These are phyloP conservation scores for Yamadazyma oceani DNA, from an alignment of 1,139 yeast genomes.

Conservation along the genomic window DNA sequence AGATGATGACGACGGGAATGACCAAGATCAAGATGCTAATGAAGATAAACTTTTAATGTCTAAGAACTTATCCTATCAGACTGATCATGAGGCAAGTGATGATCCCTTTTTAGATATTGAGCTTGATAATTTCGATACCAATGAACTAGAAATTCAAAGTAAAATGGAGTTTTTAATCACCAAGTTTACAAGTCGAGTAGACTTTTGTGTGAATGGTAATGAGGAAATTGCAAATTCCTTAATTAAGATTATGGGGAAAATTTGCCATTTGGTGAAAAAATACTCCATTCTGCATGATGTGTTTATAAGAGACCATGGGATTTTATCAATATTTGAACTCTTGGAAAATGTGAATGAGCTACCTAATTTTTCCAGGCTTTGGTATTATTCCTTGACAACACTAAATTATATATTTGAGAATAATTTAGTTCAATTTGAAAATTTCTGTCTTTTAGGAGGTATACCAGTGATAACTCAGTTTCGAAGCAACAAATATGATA, in stretches of 20 bases:
- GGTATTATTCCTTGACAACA: slow-evolving; percentile 42
- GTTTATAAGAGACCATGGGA: slow-evolving; percentile 50
- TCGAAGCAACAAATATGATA: slow-evolving; percentile 34
- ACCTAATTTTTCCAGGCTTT: slow-evolving; percentile 32
- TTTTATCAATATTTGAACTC: slow-evolving; percentile 48
- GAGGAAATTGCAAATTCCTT: slow-evolving; percentile 34
- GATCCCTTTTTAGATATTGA: slow-evolving; percentile 46
- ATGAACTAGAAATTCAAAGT: slow-evolving; percentile 43
- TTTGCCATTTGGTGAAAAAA: slow-evolving; percentile 42
- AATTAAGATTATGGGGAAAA: slow-evolving; percentile 40
- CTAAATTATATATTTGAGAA: slow-evolving; percentile 40
- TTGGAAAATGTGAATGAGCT: slow-evolving; percentile 40
- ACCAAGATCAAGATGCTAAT: not conserved
- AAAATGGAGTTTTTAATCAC: slow-evolving; percentile 43
- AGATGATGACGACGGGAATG: slow-evolving; percentile 17
- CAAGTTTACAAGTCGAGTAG: slow-evolving; percentile 36
- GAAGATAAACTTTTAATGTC: not conserved
- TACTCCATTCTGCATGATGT: slow-evolving; percentile 44
- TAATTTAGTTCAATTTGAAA: slow-evolving; percentile 43
- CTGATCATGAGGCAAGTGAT: slow-evolving; percentile 22
- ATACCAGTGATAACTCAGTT: slow-evolving; percentile 51
- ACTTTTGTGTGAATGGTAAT: slow-evolving; percentile 28
- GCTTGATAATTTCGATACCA: slow-evolving; percentile 42
- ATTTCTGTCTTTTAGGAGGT: slow-evolving; percentile 58
- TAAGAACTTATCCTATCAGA: not conserved